Evolutionary conservation across 768 basidiomycete species (phyloP).

Genomic region (Royoungia palumana): DNA sequence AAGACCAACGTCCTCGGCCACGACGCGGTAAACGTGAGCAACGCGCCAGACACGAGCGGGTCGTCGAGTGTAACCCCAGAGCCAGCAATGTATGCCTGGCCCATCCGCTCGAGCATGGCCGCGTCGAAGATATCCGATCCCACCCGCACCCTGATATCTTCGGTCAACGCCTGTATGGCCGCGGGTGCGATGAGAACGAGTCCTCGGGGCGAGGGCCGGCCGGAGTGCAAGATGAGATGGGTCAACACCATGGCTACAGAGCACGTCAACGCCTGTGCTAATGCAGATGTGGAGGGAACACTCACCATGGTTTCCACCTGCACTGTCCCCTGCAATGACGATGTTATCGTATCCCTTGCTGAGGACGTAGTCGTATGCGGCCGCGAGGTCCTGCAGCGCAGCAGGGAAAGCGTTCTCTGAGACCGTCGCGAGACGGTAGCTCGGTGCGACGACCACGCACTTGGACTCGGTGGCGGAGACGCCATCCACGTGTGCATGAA

Average conservation of each 20-base stretch:
- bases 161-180: conserved; percentile 12
- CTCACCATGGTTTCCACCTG: conserved; percentile 15
- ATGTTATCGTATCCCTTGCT: conserved; percentile 11
- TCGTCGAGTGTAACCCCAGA: background rate
- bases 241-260: conserved; percentile 11
- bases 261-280: background rate
- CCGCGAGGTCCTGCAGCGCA: conserved; percentile 10
- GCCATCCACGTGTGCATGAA: background rate
- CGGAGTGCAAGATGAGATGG: conserved; percentile 48
- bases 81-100: conserved; percentile 6
- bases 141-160: background rate
- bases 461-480: background rate
- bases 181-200: conserved; percentile 55
- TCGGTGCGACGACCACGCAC: conserved; percentile 8
- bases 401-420: conserved; percentile 13
- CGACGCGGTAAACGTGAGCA: conserved; percentile 4
- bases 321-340: conserved; percentile 15
- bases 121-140: background rate
- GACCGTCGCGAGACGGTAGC: conserved; percentile 15
- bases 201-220: conserved; percentile 45
- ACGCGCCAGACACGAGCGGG: conserved; percentile 8
- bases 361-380: conserved; percentile 15
- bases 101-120: background rate
- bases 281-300: background rate
- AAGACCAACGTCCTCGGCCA: conserved; percentile 16